Evolutionary conservation across 352 stramenopile genomes (phyloP).

Genomic region (Pythium apleroticum): DNA sequence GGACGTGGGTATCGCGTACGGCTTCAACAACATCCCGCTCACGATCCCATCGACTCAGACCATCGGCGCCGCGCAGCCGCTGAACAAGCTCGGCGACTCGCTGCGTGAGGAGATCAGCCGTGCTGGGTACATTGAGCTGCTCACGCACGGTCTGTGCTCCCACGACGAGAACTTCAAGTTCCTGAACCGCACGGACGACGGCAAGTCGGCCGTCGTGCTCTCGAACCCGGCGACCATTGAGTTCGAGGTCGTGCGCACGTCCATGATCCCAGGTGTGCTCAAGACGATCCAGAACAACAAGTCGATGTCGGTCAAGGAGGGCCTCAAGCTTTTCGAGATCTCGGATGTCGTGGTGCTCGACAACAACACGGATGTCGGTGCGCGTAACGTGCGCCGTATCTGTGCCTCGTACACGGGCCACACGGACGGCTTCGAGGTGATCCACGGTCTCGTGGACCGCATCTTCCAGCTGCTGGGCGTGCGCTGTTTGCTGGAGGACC

Average conservation of each 20-base stretch:
- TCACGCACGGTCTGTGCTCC: slow-evolving; percentile 97
- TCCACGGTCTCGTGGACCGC: slow-evolving; percentile 98
- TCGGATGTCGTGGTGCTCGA: slow-evolving; percentile 98
- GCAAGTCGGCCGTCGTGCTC: slow-evolving; percentile 90
- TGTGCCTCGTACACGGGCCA: slow-evolving; percentile 96
- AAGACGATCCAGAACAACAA: slow-evolving; percentile 99
- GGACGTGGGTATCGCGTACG: slow-evolving; percentile 99
- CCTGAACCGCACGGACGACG: slow-evolving; percentile 83
- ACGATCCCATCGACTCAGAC: slow-evolving; percentile 95
- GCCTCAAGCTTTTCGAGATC: slow-evolving; percentile 99
- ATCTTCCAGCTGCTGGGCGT: slow-evolving; percentile 98
- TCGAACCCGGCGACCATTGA: slow-evolving; percentile 99
- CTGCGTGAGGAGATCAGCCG: slow-evolving; percentile 97
- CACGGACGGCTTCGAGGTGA: slow-evolving; percentile 98
- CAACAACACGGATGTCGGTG: slow-evolving; percentile 90
- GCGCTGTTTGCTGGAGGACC: slow-evolving; percentile 63
- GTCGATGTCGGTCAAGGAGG: slow-evolving; percentile 94
- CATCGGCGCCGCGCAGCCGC: slow-evolving; percentile 94
- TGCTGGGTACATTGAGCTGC: slow-evolving; percentile 97
- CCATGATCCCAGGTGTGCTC: slow-evolving; percentile 96
- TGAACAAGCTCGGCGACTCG: slow-evolving; percentile 98
- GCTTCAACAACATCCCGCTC: slow-evolving; percentile 99
- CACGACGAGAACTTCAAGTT: slow-evolving; percentile 98
- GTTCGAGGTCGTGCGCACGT: slow-evolving; percentile 99
- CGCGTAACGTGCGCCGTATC: slow-evolving; percentile 95